phyloP scores from a whole-genome alignment of 345 rosid species.

The Gossypium ekmanianum region DNA sequence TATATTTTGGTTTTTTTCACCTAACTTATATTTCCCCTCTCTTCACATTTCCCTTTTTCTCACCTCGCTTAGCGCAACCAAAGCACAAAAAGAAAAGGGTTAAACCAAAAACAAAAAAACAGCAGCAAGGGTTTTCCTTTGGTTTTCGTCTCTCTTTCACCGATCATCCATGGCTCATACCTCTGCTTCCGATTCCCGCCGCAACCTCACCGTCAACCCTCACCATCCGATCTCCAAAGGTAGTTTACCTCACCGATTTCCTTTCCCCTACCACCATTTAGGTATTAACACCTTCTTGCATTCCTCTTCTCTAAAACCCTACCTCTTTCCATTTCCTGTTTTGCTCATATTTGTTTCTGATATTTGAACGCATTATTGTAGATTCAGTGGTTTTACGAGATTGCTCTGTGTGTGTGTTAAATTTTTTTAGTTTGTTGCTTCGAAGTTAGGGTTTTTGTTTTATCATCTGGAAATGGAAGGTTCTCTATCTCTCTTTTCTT shows the following conservation, averaged over 20 bases:
- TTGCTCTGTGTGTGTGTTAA: background rate
- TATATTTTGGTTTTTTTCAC: background rate
- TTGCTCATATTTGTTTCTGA: background rate
- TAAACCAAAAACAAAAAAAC: background rate
- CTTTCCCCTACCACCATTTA: background rate
- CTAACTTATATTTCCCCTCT: conserved; percentile 19
- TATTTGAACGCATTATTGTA: background rate
- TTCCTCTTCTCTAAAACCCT: conserved; percentile 17
- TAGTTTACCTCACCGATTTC: conserved; percentile 9
- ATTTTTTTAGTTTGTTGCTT: background rate
- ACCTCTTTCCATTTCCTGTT: conserved; percentile 1
- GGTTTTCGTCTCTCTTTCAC: conserved; percentile 21
- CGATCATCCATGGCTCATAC: conserved; percentile 68
- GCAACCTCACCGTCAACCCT: conserved; percentile 52
- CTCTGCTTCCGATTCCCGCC: conserved; percentile 48
- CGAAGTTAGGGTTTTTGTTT: conserved; percentile 22
- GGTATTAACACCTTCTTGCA: background rate
- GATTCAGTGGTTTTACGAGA: conserved; percentile 12
- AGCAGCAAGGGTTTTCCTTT: conserved; percentile 11
- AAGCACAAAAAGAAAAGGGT: background rate
- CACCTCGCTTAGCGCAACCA: conserved; percentile 23
- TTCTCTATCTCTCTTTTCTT: background rate
- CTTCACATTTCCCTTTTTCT: background rate
- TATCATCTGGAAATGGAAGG: background rate
- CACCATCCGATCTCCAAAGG: conserved; percentile 85